phyloP scores from a whole-genome alignment of 1,284 basidiomycete genomes.

The Ganoderma lucidum region DNA sequence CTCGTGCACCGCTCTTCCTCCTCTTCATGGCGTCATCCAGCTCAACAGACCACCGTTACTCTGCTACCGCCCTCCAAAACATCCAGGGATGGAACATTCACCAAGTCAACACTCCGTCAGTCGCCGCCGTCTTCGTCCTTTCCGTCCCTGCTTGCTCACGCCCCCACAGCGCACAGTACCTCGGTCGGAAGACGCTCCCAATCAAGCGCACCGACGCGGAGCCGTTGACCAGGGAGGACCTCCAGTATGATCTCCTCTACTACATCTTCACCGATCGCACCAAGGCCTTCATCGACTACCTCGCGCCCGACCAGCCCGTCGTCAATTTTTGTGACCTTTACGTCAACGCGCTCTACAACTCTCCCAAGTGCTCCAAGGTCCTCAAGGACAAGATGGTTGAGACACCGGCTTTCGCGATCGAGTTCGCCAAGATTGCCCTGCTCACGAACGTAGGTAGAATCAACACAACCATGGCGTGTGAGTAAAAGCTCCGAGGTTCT shows the following conservation, averaged over 20 bases:
- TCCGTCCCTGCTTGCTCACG: conserved; percentile 13
- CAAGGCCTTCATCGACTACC: conserved; percentile 56
- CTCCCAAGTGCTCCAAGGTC: conserved; percentile 70
- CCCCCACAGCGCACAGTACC: conserved; percentile 44
- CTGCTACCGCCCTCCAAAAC: conserved; percentile 33
- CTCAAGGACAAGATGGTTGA: conserved; percentile 77
- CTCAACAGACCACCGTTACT: conserved; percentile 42
- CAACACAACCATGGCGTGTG: conserved; percentile 88
- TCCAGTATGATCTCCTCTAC: conserved; percentile 80
- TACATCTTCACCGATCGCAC: conserved; percentile 73
- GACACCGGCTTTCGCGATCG: conserved; percentile 70
- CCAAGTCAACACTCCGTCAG: conserved; percentile 44
- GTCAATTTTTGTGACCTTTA: conserved; percentile 81
- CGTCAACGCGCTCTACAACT: conserved; percentile 73
- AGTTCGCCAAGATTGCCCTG: conserved; percentile 80
- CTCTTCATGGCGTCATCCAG: conserved; percentile 46
- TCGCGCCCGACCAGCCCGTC: conserved; percentile 41
- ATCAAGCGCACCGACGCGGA: conserved; percentile 70
- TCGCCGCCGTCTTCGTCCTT: conserved; percentile 11
- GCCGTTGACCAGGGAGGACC: conserved; percentile 68
- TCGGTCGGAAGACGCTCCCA: conserved; percentile 50
- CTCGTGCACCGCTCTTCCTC: conserved; percentile 42
- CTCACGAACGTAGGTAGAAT: conserved; percentile 84
- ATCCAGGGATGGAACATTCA: conserved; percentile 42
- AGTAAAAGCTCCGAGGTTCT: conserved; percentile 40